These are phyloP conservation scores for Leccinum uliginosum DNA, from an alignment of 768 basidiomycete genomes.

Conservation along the genomic window DNA sequence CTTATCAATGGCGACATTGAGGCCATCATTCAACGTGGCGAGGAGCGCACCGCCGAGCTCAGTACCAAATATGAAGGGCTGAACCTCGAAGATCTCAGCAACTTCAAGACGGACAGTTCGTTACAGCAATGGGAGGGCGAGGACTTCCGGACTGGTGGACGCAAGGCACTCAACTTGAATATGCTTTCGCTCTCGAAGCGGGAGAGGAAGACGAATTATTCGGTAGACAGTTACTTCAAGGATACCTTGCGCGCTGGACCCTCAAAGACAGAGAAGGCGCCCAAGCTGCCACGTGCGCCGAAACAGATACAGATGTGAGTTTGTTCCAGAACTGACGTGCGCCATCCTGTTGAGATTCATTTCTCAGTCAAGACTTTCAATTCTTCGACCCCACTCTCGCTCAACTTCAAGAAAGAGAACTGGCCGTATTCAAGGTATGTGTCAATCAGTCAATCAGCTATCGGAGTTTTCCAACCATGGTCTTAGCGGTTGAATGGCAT, in stretches of 20 bases:
- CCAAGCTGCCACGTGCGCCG: constrained; percentile 80
- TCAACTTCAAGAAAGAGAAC: constrained; percentile 82
- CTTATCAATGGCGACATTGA: constrained; percentile 90
- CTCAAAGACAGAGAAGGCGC: constrained; percentile 74
- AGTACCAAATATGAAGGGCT: constrained; percentile 90
- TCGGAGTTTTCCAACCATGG: background rate
- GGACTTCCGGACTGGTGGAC: constrained; percentile 78
- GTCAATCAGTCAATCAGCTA: background rate
- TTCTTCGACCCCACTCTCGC: constrained; percentile 85
- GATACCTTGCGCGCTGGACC: constrained; percentile 80
- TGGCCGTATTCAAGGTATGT: constrained; percentile 70
- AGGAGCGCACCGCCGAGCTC: constrained; percentile 83
- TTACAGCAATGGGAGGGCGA: constrained; percentile 96
- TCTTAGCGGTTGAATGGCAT: constrained; percentile 63
- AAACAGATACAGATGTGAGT: constrained; percentile 82
- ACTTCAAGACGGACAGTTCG: constrained; percentile 92
- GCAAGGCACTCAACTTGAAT: constrained; percentile 69
- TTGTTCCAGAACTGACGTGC: background rate
- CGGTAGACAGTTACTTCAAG: constrained; percentile 93
- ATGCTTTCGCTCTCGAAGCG: constrained; percentile 88
- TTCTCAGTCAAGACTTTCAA: constrained; percentile 85
- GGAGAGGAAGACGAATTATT: constrained; percentile 91
- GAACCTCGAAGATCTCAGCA: constrained; percentile 91
- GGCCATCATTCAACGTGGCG: constrained; percentile 85
- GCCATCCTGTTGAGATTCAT: background rate